These are phyloP conservation scores for Candida dendrica DNA, from an alignment of 805 yeast species.

Conservation along the genomic window DNA sequence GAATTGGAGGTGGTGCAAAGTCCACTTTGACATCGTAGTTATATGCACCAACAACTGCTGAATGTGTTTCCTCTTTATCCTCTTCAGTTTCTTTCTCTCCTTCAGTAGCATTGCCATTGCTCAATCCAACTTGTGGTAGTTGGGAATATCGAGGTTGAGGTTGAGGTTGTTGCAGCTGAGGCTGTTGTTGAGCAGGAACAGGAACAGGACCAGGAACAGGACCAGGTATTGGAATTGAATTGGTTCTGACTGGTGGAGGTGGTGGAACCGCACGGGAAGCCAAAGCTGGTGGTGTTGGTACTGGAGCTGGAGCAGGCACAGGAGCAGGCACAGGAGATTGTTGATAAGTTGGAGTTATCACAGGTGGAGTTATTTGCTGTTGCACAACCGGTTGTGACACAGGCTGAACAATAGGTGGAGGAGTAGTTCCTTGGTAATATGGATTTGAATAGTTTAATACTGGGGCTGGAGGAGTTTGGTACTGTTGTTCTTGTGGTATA, in stretches of 20 bases:
- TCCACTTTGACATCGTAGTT: slow-evolving; percentile 22
- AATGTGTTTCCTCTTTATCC: slow-evolving; percentile 1
- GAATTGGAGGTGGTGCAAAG: slow-evolving; percentile 34
- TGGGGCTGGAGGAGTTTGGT: not conserved
- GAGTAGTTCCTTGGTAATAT: slow-evolving; percentile 1
- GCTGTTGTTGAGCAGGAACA: not conserved
- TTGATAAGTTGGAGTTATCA: not conserved
- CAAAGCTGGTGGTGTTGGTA: not conserved
- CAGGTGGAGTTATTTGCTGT: slow-evolving; percentile 4
- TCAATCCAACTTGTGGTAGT: no score
- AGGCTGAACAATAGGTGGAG: no score
- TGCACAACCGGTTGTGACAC: no score
- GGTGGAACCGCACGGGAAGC: slow-evolving; percentile 13
- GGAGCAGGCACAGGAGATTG: not conserved
- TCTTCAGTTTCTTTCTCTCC: slow-evolving; percentile 1
- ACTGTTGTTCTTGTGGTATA: slow-evolving; percentile 1
- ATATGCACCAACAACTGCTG: slow-evolving; percentile 22
- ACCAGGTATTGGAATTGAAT: slow-evolving; percentile 1
- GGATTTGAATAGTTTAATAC: not conserved
- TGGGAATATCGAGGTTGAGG: not conserved
- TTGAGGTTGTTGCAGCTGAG: not conserved
- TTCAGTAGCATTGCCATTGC: no score
- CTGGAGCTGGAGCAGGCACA: no score
- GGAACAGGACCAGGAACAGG: no score
- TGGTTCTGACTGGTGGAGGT: slow-evolving; percentile 10